Conservation (phyloP, 495 filamentous ascomycete species). For the Penicillium antarcticum region DNA sequence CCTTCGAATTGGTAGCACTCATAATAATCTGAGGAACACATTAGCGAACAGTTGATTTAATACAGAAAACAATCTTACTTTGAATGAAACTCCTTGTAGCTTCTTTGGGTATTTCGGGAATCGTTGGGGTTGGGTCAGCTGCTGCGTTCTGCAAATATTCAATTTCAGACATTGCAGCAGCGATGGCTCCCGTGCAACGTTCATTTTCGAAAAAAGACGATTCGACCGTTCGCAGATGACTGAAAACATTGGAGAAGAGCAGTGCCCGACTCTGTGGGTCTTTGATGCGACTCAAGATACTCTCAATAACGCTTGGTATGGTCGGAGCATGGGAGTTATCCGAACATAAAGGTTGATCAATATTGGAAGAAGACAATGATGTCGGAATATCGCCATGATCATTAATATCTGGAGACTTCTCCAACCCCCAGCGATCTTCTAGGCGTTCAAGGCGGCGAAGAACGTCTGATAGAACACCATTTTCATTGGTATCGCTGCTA, state of each 20-base stretch:
- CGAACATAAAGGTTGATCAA: no score
- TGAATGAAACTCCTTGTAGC: background rate
- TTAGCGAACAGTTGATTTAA: background rate
- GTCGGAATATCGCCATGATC: background rate
- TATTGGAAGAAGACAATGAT: no score
- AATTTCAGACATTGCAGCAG: conserved; percentile 13
- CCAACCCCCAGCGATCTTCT: conserved; percentile 16
- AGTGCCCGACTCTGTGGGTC: conserved; percentile 2
- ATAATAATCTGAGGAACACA: conserved; percentile 7
- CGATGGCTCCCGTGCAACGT: conserved; percentile 6
- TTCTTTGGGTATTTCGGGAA: conserved; percentile 8
- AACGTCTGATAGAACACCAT: conserved; percentile 11
- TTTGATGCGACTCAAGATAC: conserved; percentile 5
- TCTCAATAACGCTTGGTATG: background rate
- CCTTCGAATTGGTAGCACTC: conserved; percentile 17
- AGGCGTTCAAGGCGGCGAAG: conserved; percentile 17
- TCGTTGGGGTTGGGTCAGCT: background rate
- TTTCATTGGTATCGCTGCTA: conserved; percentile 3
- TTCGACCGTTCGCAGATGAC: conserved; percentile 8
- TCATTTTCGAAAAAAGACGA: conserved; percentile 11
- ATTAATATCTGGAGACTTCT: background rate
- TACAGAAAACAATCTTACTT: no score
- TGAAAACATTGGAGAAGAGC: conserved; percentile 15
- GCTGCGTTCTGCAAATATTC: background rate
- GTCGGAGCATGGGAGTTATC: no score